phyloP scores from a whole-genome alignment of 2,329 filamentous ascomycete species.

The Botryotinia globosa region DNA sequence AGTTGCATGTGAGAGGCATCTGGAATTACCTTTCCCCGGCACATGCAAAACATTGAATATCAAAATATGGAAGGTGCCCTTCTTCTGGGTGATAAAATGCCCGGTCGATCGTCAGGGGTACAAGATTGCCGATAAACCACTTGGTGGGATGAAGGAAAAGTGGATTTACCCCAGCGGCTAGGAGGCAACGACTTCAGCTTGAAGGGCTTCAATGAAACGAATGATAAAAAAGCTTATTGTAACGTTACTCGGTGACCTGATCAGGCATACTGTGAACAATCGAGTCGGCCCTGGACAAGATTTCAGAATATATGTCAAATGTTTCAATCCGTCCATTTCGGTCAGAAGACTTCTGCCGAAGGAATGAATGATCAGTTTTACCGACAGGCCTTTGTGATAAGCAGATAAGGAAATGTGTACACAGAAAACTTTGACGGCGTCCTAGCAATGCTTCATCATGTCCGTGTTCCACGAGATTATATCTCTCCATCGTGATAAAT shows the following conservation, averaged over 20 bases:
- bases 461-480: slow-evolving; percentile 5
- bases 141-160: slow-evolving; percentile 9
- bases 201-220: not conserved
- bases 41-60: slow-evolving; percentile 7
- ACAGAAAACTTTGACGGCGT: not conserved
- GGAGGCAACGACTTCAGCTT: not conserved
- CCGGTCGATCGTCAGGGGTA: slow-evolving; percentile 14
- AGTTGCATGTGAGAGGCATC: slow-evolving; percentile 3
- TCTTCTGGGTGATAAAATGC: not conserved
- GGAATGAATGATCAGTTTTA: slow-evolving; percentile 6
- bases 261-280: not conserved
- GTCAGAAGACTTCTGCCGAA: slow-evolving; percentile 8
- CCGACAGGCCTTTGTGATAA: not conserved
- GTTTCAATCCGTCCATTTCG: slow-evolving; percentile 1
- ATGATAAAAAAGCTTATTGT: not conserved
- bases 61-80: slow-evolving; percentile 7
- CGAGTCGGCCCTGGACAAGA: not conserved
- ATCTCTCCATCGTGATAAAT: not conserved
- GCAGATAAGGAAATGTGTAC: slow-evolving; percentile 1
- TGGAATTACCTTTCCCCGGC: slow-evolving; percentile 15
- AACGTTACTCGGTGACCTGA: slow-evolving; percentile 11
- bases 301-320: not conserved
- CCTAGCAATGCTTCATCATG: not conserved
- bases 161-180: not conserved
- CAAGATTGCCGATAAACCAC: slow-evolving; percentile 17